These are phyloP conservation scores for Boletus tomentosulus DNA, from an alignment of 768 basidiomycete species.

Conservation along the genomic window DNA sequence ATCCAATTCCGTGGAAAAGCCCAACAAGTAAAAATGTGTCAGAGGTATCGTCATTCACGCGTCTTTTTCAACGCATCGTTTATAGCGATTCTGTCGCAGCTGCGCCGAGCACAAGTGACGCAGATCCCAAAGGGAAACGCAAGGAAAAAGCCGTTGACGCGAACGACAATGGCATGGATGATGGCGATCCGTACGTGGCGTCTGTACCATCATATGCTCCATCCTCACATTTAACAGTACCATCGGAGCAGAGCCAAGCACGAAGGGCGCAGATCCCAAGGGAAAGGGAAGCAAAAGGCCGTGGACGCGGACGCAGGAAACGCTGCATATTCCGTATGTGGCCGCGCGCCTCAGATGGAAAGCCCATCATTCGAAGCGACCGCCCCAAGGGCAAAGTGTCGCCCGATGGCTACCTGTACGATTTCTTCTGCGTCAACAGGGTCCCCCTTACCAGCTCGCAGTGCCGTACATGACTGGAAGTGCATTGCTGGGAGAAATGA, in stretches of 20 bases:
- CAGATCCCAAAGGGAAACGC: not conserved
- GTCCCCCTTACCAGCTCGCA: not conserved
- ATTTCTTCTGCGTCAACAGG: slow-evolving; percentile 17
- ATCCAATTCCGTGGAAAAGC: too few relatives aligned
- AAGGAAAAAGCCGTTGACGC: not conserved
- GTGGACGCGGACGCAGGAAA: not conserved
- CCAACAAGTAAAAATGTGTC: too few relatives aligned
- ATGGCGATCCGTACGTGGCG: not conserved
- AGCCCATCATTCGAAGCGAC: not conserved
- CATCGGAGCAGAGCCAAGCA: not conserved
- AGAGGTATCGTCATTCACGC: too few relatives aligned
- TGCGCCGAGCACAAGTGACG: too few relatives aligned
- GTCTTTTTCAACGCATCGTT: not conserved
- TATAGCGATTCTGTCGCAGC: too few relatives aligned
- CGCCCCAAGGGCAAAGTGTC: slow-evolving; percentile 13
- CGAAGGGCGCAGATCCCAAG: not conserved
- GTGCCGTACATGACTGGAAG: slow-evolving; percentile 18
- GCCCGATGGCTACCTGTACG: slow-evolving; percentile 21
- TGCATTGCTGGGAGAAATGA: slow-evolving; percentile 9
- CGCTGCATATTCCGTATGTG: slow-evolving; percentile 23
- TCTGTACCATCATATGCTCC: not conserved
- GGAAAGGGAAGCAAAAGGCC: not conserved
- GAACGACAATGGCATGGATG: too few relatives aligned
- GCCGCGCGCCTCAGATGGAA: slow-evolving; percentile 24
- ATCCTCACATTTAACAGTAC: not conserved